These are phyloP conservation scores for Niebla homalea DNA, from an alignment of 495 filamentous ascomycete genomes.

Conservation along the genomic window DNA sequence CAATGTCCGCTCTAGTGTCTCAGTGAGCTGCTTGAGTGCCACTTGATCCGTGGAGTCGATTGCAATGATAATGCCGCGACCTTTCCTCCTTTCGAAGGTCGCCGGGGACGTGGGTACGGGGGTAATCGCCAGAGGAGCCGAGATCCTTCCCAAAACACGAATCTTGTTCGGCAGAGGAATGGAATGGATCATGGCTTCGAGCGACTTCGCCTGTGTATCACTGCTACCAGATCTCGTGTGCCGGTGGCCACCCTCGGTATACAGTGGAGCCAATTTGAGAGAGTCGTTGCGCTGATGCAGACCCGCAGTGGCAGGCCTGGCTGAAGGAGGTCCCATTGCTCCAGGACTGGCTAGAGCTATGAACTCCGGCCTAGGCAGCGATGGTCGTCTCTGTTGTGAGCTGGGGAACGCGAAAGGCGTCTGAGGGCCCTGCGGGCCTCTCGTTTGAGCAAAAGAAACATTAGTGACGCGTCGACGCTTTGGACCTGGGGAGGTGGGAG, in stretches of 20 bases:
- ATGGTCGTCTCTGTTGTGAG: slow-evolving; percentile 10
- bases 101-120: slow-evolving; percentile 29
- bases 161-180: slow-evolving; percentile 43
- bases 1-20: slow-evolving; percentile 33
- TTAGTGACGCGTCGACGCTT: background rate
- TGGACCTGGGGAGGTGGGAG: background rate
- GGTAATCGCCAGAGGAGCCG: slow-evolving; percentile 43
- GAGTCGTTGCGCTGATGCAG: slow-evolving; percentile 26
- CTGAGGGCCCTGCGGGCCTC: background rate
- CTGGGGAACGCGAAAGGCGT: slow-evolving; percentile 12
- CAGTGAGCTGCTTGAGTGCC: slow-evolving; percentile 45
- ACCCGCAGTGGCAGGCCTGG: slow-evolving; percentile 18
- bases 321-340: slow-evolving; percentile 26
- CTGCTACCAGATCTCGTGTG: slow-evolving; percentile 8
- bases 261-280: slow-evolving; percentile 47
- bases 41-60: slow-evolving; percentile 58
- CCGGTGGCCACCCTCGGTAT: slow-evolving; percentile 22
- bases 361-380: slow-evolving; percentile 17
- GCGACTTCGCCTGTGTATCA: slow-evolving; percentile 23
- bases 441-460: background rate
- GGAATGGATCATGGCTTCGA: slow-evolving; percentile 62
- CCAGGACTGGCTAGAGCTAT: slow-evolving; percentile 15
- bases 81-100: slow-evolving; percentile 15
- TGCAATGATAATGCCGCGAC: slow-evolving; percentile 66
- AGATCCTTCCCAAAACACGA: slow-evolving; percentile 46